These are phyloP conservation scores for Clonostachys byssicola DNA, from an alignment of 2,329 filamentous ascomycete genomes.

Conservation along the genomic window DNA sequence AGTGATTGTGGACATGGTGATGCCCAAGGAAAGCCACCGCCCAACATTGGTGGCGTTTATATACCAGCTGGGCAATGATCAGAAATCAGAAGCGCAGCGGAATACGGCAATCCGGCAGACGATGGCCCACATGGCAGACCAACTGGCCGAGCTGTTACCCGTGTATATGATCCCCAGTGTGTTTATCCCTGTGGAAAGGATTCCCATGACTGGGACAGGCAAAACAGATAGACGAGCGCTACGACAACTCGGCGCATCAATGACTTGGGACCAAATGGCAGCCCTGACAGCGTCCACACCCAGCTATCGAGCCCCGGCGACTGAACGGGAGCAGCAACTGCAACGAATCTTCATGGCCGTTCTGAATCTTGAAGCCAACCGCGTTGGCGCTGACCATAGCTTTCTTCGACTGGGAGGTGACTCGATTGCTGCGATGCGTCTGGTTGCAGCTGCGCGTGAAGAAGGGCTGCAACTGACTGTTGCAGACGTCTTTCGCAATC, in stretches of 20 bases:
- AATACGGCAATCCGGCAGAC: no score
- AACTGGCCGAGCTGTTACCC: no score
- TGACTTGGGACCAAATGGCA: no score
- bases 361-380: slow-evolving; percentile 27
- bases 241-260: slow-evolving; percentile 2
- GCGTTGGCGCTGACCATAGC: slow-evolving; percentile 3
- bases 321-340: slow-evolving; percentile 10
- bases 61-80: no score
- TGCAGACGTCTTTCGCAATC: slow-evolving; percentile 36
- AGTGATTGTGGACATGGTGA: no score
- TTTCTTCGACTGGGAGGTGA: slow-evolving; percentile 35
- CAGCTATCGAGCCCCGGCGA: neutral
- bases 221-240: slow-evolving; percentile 4
- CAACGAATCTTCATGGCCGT: slow-evolving; percentile 38
- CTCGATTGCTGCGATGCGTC: slow-evolving; percentile 45
- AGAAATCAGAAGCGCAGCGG: no score
- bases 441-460: slow-evolving; percentile 37
- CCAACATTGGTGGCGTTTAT: no score
- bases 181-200: neutral
- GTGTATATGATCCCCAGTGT: slow-evolving; percentile 3
- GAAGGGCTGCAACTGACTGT: slow-evolving; percentile 34
- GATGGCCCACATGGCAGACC: no score
- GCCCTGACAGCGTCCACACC: no score
- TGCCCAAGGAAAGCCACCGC: no score
- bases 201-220: slow-evolving; percentile 2